Evolutionary conservation across 2,329 filamentous ascomycete species (phyloP).

Genomic region (Cladosporium colombiae): DNA sequence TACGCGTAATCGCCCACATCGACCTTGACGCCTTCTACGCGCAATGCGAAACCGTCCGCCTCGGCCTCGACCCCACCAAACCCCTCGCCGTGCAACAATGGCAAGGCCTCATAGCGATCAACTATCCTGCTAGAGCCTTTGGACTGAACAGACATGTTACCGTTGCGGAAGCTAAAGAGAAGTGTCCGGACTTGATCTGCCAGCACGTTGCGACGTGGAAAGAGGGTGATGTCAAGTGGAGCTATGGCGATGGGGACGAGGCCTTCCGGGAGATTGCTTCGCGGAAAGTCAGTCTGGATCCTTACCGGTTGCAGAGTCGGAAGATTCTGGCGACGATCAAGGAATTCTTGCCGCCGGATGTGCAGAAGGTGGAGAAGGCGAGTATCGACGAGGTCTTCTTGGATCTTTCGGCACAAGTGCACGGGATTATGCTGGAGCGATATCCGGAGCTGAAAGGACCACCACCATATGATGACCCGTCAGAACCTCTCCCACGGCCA

Average conservation of each 20-base stretch:
- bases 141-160: constrained; percentile 80
- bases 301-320: constrained; percentile 82
- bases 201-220: constrained; percentile 96
- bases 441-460: constrained; percentile 71
- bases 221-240: constrained; percentile 89
- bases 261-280: constrained; percentile 76
- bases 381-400: constrained; percentile 95
- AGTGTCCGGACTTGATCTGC: constrained; percentile 79
- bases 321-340: constrained; percentile 80
- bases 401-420: constrained; percentile 83
- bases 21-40: constrained; percentile 96
- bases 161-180: constrained; percentile 76
- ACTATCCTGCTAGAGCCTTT: constrained; percentile 83
- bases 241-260: constrained; percentile 70
- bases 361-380: constrained; percentile 85
- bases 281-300: constrained; percentile 92
- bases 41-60: constrained; percentile 90
- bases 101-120: constrained; percentile 93
- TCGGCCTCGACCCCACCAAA: constrained; percentile 70
- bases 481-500: constrained; percentile 70
- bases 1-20: constrained; percentile 86
- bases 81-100: constrained; percentile 94
- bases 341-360: constrained; percentile 62
- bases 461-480: constrained; percentile 70
- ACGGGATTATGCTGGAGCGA: constrained; percentile 70